Conservation (phyloP, 805 yeast species). For the Suhomyces prunicola region DNA sequence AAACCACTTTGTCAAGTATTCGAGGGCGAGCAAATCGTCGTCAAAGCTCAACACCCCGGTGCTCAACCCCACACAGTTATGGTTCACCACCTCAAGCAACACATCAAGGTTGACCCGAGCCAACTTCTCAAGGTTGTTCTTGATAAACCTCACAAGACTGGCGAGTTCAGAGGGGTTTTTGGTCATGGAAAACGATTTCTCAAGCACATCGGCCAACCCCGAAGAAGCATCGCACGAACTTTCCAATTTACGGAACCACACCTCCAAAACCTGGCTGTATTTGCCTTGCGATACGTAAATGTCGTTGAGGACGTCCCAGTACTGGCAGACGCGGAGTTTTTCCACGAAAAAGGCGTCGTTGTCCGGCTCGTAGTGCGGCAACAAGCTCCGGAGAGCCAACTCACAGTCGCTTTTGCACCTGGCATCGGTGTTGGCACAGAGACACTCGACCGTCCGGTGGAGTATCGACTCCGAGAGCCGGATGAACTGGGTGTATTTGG, state of each 20-base stretch:
- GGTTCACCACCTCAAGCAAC: slow-evolving; percentile 3
- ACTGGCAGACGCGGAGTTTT: slow-evolving; percentile 52
- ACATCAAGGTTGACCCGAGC: slow-evolving; percentile 14
- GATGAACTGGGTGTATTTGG: slow-evolving; percentile 83
- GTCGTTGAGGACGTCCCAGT: slow-evolving; percentile 55
- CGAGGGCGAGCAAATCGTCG: slow-evolving; percentile 11
- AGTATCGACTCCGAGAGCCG: slow-evolving; percentile 62
- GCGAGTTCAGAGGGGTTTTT: slow-evolving; percentile 20
- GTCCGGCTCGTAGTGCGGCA: slow-evolving; percentile 63
- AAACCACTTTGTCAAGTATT: slow-evolving; percentile 1
- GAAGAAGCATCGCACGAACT: slow-evolving; percentile 6
- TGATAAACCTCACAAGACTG: slow-evolving; percentile 21
- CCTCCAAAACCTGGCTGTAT: slow-evolving; percentile 50
- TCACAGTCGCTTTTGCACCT: slow-evolving; percentile 59
- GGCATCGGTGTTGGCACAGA: slow-evolving; percentile 43
- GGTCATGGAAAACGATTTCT: slow-evolving; percentile 19
- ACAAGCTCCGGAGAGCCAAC: slow-evolving; percentile 67
- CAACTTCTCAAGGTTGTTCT: slow-evolving; percentile 22
- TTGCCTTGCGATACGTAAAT: slow-evolving; percentile 54
- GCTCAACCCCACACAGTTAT: slow-evolving; percentile 40
- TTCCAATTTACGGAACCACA: slow-evolving; percentile 40
- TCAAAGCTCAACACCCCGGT: slow-evolving; percentile 28
- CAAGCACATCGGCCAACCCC: slow-evolving; percentile 20
- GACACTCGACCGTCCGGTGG: slow-evolving; percentile 42
- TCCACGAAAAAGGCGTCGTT: slow-evolving; percentile 48